Conservation (phyloP, 1,284 basidiomycete genomes). For the Boletus hoseneyae region DNA sequence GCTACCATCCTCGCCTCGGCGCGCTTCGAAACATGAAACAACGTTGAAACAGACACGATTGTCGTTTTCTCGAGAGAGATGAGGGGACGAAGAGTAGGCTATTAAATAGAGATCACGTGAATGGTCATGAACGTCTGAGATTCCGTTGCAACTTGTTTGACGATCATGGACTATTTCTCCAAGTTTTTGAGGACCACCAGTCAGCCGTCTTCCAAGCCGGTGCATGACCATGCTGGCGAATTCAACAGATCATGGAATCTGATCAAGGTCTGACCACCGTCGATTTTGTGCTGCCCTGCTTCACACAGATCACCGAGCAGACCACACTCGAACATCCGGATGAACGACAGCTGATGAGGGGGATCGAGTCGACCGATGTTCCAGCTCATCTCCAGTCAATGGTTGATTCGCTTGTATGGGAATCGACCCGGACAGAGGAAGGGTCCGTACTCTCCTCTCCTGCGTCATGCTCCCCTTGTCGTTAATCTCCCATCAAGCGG, state of each 20-base stretch:
- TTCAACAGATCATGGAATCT: conserved; percentile 72
- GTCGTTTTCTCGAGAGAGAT: conserved; percentile 11
- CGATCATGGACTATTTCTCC: conserved; percentile 76
- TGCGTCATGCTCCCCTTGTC: conserved; percentile 2
- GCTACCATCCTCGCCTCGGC: conserved; percentile 13
- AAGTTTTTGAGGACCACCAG: conserved; percentile 64
- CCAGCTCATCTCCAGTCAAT: conserved; percentile 77
- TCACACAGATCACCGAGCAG: conserved; percentile 37
- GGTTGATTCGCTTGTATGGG: conserved; percentile 84
- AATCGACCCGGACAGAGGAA: conserved; percentile 78
- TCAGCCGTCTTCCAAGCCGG: conserved; percentile 49
- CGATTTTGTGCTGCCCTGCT: background rate
- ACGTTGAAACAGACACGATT: conserved; percentile 24
- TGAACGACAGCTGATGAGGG: conserved; percentile 76
- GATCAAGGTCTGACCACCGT: conserved; percentile 51
- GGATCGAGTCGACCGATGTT: conserved; percentile 81
- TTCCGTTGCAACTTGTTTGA: background rate
- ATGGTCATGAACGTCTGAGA: background rate
- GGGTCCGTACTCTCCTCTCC: conserved; percentile 54
- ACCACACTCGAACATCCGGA: conserved; percentile 75
- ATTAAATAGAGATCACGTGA: conserved; percentile 23
- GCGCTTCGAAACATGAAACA: conserved; percentile 1
- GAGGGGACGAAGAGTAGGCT: background rate
- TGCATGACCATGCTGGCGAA: conserved; percentile 63
- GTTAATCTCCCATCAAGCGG: conserved; percentile 44